Evolutionary conservation across 1,284 basidiomycete genomes (phyloP).

Genomic region (Puccinia polysora): DNA sequence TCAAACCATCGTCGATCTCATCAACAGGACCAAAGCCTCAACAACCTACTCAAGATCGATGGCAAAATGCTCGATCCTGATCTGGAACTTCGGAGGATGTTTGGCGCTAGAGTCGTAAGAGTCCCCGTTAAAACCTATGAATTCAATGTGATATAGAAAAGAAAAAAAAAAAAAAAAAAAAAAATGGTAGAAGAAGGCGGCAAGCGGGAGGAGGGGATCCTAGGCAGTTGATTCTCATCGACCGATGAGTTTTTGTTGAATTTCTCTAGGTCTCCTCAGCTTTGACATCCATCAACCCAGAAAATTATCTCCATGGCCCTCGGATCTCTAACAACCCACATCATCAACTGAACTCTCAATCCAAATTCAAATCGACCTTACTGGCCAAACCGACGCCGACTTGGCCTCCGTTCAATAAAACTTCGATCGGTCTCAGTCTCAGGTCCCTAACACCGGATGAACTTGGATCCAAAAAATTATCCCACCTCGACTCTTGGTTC

Average conservation of each 20-base stretch:
- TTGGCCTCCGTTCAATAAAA: slow-evolving; percentile 54
- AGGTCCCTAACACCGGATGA: neutral
- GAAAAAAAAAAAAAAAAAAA: too few relatives aligned
- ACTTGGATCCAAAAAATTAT: neutral
- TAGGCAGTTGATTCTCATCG: too few relatives aligned
- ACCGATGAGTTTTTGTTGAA: neutral
- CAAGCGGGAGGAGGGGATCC: too few relatives aligned
- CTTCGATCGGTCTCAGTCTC: slow-evolving; percentile 15
- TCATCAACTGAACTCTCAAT: slow-evolving; percentile 46
- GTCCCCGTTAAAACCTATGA: slow-evolving; percentile 48
- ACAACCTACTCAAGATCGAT: slow-evolving; percentile 66
- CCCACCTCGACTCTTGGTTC: slow-evolving; percentile 19
- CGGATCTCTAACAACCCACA: slow-evolving; percentile 49
- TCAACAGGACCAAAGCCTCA: neutral
- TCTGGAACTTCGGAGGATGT: slow-evolving; percentile 82
- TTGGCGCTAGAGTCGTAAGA: slow-evolving; percentile 77
- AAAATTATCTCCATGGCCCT: slow-evolving; percentile 43
- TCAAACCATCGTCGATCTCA: too few relatives aligned
- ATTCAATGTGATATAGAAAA: neutral
- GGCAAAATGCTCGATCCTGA: slow-evolving; percentile 74
- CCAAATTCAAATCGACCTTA: slow-evolving; percentile 47
- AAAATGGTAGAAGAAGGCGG: too few relatives aligned
- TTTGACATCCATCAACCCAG: neutral
- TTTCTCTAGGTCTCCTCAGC: slow-evolving; percentile 10
- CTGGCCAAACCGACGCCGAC: slow-evolving; percentile 51